A percentile compares a stretch with the other conserved stretches of the same genome.
These are phyloP conservation scores for Lagenidium giganteum DNA, from an alignment of 352 stramenopile genomes.

Conservation along the genomic window DNA sequence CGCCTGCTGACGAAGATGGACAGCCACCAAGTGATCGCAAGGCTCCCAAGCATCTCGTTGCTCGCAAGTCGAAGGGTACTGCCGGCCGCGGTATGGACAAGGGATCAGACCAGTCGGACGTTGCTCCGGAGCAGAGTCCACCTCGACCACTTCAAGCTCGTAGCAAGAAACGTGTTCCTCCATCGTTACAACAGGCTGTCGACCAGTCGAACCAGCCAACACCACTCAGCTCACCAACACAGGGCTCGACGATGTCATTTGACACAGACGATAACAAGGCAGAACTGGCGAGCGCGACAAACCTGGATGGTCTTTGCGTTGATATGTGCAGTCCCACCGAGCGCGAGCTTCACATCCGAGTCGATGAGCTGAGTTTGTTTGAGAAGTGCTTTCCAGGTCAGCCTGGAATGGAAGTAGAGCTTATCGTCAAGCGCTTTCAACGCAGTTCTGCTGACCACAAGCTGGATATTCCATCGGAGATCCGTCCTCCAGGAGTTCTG, in stretches of 20 bases:
- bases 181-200: too few species aligned
- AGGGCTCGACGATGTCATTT: too few species aligned
- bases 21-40: too few species aligned
- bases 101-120: too few species aligned
- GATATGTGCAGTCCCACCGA: constrained; percentile 73
- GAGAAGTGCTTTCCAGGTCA: constrained; percentile 59
- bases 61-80: too few species aligned
- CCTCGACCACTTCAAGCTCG: too few species aligned
- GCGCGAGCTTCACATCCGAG: constrained; percentile 64
- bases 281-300: constrained; percentile 35
- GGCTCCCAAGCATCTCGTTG: too few species aligned
- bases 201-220: too few species aligned
- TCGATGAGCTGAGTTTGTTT: constrained; percentile 73
- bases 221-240: constrained; percentile 9
- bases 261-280: constrained; percentile 25
- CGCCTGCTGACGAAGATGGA: too few species aligned
- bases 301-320: constrained; percentile 55
- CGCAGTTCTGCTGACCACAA: constrained; percentile 74
- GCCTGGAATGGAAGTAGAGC: constrained; percentile 31
- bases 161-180: too few species aligned
- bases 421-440: constrained; percentile 80
- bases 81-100: too few species aligned
- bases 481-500: constrained; percentile 64
- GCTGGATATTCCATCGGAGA: constrained; percentile 63
- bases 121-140: too few species aligned